These are phyloP conservation scores for Debaryomyces singareniensis DNA, from an alignment of 1,139 yeast genomes.

Conservation along the genomic window DNA sequence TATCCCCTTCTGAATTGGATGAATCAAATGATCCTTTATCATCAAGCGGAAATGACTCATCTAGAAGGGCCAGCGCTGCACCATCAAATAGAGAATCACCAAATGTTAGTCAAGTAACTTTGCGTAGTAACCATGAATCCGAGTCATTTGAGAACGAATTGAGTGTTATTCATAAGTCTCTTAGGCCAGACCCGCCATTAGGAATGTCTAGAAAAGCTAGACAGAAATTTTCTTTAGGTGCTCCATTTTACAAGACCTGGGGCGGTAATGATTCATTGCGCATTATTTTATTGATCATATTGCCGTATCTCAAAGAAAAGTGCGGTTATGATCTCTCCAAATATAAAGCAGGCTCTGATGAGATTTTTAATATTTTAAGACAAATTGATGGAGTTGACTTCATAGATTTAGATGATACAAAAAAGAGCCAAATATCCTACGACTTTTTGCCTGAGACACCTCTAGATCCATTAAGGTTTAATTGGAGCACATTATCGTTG, in stretches of 20 bases:
- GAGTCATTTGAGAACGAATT: conserved; percentile 8
- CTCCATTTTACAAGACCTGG: conserved; percentile 51
- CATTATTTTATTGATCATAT: conserved; percentile 36
- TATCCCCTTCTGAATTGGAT: conserved; percentile 5
- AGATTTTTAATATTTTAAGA: conserved; percentile 11
- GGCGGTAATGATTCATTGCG: conserved; percentile 50
- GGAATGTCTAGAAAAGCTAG: conserved; percentile 60
- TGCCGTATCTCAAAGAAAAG: conserved; percentile 29
- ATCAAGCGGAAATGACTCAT: not conserved
- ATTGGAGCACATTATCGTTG: conserved; percentile 57
- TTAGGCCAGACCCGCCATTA: conserved; percentile 43
- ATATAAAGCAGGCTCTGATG: no score
- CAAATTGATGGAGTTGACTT: conserved; percentile 36
- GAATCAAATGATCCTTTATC: conserved; percentile 4
- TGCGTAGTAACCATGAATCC: not conserved
- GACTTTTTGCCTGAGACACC: conserved; percentile 31
- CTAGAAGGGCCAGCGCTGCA: not conserved
- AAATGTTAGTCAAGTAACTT: not conserved
- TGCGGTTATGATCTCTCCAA: conserved; percentile 15
- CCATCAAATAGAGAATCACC: no score
- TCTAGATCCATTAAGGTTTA: conserved; percentile 47
- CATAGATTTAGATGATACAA: conserved; percentile 17
- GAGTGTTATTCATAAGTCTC: conserved; percentile 18
- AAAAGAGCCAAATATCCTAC: conserved; percentile 19
- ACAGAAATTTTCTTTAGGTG: conserved; percentile 50